phyloP scores from a whole-genome alignment of 2,329 filamentous ascomycete species.

The Fusarium mundagurra region DNA sequence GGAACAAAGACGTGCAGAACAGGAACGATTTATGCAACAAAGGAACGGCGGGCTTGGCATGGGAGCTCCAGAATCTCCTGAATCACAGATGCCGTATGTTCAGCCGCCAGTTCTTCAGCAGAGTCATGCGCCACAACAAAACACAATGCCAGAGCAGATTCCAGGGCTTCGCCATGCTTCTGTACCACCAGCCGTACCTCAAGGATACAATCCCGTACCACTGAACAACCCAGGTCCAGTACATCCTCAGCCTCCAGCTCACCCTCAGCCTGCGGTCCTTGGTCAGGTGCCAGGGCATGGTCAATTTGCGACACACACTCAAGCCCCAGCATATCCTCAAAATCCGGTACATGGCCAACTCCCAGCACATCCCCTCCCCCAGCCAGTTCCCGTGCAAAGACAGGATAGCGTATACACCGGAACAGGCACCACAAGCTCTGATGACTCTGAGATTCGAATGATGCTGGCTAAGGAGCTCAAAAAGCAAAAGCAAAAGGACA shows the following conservation, averaged over 20 bases:
- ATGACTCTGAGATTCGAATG: neutral
- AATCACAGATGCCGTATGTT: neutral
- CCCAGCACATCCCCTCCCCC: neutral
- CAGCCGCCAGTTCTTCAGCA: neutral
- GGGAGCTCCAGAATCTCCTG: neutral
- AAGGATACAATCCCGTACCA: neutral
- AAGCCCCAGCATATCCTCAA: neutral
- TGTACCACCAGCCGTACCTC: neutral
- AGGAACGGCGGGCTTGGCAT: neutral
- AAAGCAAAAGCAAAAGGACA: neutral
- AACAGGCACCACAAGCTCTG: neutral
- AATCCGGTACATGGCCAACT: too few species aligned
- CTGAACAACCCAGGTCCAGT: neutral
- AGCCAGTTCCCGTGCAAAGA: neutral
- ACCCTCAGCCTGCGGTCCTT: too few species aligned
- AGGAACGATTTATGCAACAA: neutral
- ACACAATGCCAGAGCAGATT: neutral
- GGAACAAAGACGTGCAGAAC: neutral
- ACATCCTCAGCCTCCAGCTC: neutral
- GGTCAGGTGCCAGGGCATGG: neutral
- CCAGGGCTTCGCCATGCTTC: neutral
- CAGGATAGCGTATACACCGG: neutral
- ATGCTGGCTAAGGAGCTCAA: neutral
- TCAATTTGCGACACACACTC: accelerated
- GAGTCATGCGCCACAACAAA: neutral